Evolutionary conservation across 495 filamentous ascomycete genomes (phyloP).

Genomic region (Aspergillus hancockii): DNA sequence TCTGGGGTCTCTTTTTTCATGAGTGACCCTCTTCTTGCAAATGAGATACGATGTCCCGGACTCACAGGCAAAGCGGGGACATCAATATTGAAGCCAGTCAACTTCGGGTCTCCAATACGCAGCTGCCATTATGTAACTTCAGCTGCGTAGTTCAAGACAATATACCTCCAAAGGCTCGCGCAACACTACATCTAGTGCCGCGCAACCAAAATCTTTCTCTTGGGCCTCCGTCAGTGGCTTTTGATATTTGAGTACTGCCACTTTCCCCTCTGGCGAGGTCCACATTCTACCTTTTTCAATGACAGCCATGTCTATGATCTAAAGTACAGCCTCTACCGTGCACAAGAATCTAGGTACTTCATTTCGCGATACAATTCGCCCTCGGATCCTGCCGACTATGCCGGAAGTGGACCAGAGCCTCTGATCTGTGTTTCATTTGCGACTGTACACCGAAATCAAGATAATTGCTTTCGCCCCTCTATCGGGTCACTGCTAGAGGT

Average conservation of each 20-base stretch:
- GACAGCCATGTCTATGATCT: conserved; percentile 38
- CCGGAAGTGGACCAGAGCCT: conserved; percentile 11
- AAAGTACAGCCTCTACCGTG: conserved; percentile 38
- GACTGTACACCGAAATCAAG: conserved; percentile 28
- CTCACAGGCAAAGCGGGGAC: too few species aligned
- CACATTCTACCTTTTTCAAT: conserved; percentile 46
- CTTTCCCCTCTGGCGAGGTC: conserved; percentile 38
- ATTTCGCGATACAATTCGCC: conserved; percentile 28
- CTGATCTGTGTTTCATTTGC: conserved; percentile 33
- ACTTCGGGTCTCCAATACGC: too few species aligned
- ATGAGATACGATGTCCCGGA: too few species aligned
- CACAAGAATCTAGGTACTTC: conserved; percentile 36
- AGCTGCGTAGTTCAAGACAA: too few species aligned
- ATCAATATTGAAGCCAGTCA: too few species aligned
- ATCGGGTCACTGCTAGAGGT: conserved; percentile 53
- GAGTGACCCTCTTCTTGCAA: too few species aligned
- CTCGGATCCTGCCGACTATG: conserved; percentile 6
- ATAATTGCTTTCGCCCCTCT: conserved; percentile 47
- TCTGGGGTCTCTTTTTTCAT: too few species aligned
- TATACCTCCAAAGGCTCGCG: too few species aligned
- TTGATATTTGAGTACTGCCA: conserved; percentile 28
- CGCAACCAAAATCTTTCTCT: conserved; percentile 15
- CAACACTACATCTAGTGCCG: too few species aligned
- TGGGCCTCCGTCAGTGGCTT: conserved; percentile 27
- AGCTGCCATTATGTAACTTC: too few species aligned